Evolutionary conservation across 805 yeast genomes (phyloP), one percentile per base, ranked within the genome.

Genomic region (Starmerella sp.): DNA sequence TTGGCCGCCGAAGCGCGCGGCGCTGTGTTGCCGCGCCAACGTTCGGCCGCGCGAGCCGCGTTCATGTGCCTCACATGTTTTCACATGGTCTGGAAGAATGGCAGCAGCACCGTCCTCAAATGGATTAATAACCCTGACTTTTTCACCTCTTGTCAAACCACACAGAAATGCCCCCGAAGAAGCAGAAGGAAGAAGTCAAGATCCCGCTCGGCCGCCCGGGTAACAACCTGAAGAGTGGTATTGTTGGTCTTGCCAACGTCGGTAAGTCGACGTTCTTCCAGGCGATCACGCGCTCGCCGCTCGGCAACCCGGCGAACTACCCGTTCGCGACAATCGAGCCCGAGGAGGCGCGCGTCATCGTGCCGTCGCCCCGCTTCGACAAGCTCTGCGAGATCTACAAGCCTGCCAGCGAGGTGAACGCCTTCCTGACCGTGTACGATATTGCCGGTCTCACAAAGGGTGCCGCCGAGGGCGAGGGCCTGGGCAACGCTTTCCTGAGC

Each of bases 281-380:
- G 73, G 96, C 96, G 54, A 85, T 93, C 67, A 91, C 97, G 54
- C 82, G 83, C 73, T 87, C 90, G 63, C 88, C 90, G 48, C 75
- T 93, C 62, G 97, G 98, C 60, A 89, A 79, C 75, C 97, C 98
- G 54, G 98, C 97, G 56, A 91, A 91, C 72, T 91, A 90, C 71
- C 98, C 98, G 30, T 91, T 88, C 69, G 98, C 98, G 44, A 91
- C 98, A 54, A 88, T 88, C 69, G 96, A 91, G 64, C 97, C 98
- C 53, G 97, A 93, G 75, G 96, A 91, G 75, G 96, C 97, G 48
- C 82, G 95, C 69, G 96, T 91, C 54, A 81, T 83, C 62, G 97
- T 93, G 57, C 96, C 96, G 65, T 86, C 95, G 58, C 79, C 84
- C 58, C 82, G 95, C 70, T 82, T 93, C 66, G 95, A 91, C 65